Conservation (phyloP, 352 stramenopile genomes). For the Phytophthora boehmeriae region DNA sequence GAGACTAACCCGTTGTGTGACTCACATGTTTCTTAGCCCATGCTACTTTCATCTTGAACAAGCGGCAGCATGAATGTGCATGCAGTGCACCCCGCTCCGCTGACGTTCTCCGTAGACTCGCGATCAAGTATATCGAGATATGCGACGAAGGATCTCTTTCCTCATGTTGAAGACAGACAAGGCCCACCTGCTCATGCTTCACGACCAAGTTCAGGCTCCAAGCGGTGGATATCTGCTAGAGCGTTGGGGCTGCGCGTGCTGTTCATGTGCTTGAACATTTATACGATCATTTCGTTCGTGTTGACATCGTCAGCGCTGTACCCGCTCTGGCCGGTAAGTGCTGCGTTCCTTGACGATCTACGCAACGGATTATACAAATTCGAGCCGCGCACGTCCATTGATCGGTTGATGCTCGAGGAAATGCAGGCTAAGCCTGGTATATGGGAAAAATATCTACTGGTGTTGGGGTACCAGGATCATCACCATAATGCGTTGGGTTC, state of each 20-base stretch:
- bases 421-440: slow-evolving; percentile 4
- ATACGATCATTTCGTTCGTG: slow-evolving; percentile 20
- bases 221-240: not conserved
- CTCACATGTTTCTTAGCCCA: slow-evolving; percentile 6
- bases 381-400: slow-evolving; percentile 1
- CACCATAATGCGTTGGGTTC: slow-evolving; percentile 9
- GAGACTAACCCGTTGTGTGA: slow-evolving; percentile 3
- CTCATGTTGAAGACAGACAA: not conserved
- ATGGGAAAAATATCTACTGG: slow-evolving; percentile 16
- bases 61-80: not conserved
- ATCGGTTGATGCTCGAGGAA: slow-evolving; percentile 15
- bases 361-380: slow-evolving; percentile 26
- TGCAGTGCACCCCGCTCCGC: slow-evolving; percentile 1
- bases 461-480: slow-evolving; percentile 17
- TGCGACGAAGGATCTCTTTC: not conserved
- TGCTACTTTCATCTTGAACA: not conserved
- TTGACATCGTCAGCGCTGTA: slow-evolving; percentile 20
- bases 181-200: not conserved
- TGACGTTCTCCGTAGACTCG: slow-evolving; percentile 1
- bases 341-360: slow-evolving; percentile 21
- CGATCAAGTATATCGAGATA: slow-evolving; percentile 4
- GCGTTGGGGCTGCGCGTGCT: slow-evolving; percentile 1
- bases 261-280: slow-evolving; percentile 18
- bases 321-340: slow-evolving; percentile 3
- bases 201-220: not conserved